A percentile compares a stretch with the other conserved stretches of the same genome.
Conservation (phyloP, 78 protist genomes). For the Dictyostelium brefeldianum region DNA sequence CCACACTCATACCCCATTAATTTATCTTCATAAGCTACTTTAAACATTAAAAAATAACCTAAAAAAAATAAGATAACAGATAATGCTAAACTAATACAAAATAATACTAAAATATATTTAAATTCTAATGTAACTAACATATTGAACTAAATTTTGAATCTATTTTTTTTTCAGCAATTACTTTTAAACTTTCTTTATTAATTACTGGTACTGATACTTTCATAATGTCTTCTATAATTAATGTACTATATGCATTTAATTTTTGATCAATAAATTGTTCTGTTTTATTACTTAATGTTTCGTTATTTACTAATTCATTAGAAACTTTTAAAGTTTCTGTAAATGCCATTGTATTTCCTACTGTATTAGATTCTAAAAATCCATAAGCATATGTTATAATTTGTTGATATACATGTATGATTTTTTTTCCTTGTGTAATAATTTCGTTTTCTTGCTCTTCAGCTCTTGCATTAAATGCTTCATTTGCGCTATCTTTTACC, state of each 20-base stretch:
- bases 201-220: too few relatives aligned
- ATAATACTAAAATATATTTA: background rate
- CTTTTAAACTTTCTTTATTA: background rate
- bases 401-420: background rate
- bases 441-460: constrained; percentile 4
- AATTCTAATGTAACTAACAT: constrained; percentile 3
- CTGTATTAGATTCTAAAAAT: background rate
- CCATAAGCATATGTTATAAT: background rate
- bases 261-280: background rate
- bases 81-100: background rate
- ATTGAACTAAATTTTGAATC: background rate
- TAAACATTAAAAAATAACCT: constrained; percentile 21
- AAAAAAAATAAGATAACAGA: constrained; percentile 21
- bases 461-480: constrained; percentile 6
- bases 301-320: background rate
- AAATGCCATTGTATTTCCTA: background rate
- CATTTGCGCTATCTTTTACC: background rate
- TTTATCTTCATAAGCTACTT: constrained; percentile 43
- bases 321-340: background rate
- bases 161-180: background rate
- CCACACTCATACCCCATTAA: constrained; percentile 47
- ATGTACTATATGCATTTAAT: background rate
- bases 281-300: background rate
- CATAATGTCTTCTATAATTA: too few relatives aligned
- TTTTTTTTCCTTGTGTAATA: background rate